Evolutionary conservation across 257 asterid species (phyloP).

Genomic region (Eucommia ulmoides): DNA sequence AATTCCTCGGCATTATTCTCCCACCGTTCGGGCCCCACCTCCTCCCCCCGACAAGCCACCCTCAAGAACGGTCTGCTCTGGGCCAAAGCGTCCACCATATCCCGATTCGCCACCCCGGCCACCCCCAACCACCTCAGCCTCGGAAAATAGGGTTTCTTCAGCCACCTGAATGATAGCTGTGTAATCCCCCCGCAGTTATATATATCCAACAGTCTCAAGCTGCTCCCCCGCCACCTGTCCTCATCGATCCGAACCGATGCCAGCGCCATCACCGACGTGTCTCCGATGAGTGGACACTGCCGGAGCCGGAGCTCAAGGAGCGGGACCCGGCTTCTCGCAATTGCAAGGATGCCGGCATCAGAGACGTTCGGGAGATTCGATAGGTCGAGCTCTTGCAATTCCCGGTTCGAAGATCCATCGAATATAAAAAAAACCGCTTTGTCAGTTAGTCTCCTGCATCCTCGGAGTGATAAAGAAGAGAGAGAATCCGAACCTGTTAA

Average conservation of each 20-base stretch:
- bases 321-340: conserved; percentile 57
- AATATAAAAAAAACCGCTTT: conserved; percentile 55
- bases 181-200: conserved; percentile 85
- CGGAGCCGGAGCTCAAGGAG: conserved; percentile 72
- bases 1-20: conserved; percentile 43
- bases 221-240: conserved; percentile 58
- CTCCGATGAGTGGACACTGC: conserved; percentile 85
- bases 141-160: conserved; percentile 87
- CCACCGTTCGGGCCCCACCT: conserved; percentile 56
- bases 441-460: conserved; percentile 87
- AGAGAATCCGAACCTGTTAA: conserved; percentile 38
- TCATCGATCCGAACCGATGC: conserved; percentile 76
- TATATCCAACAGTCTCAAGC: conserved; percentile 60
- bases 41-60: conserved; percentile 64
- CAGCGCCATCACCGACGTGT: conserved; percentile 66
- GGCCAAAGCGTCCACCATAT: conserved; percentile 37
- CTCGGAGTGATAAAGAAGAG: conserved; percentile 64
- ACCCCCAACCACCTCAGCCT: conserved; percentile 89
- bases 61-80: conserved; percentile 60
- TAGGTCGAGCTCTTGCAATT: conserved; percentile 59
- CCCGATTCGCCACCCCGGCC: conserved; percentile 45
- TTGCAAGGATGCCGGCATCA: conserved; percentile 52
- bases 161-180: conserved; percentile 64
- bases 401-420: conserved; percentile 35
- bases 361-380: conserved; percentile 74